A percentile compares a stretch with the other conserved stretches of the same genome.
Conservation (phyloP, 2,329 filamentous ascomycete genomes). For the Kalaharituber pfeilii region DNA sequence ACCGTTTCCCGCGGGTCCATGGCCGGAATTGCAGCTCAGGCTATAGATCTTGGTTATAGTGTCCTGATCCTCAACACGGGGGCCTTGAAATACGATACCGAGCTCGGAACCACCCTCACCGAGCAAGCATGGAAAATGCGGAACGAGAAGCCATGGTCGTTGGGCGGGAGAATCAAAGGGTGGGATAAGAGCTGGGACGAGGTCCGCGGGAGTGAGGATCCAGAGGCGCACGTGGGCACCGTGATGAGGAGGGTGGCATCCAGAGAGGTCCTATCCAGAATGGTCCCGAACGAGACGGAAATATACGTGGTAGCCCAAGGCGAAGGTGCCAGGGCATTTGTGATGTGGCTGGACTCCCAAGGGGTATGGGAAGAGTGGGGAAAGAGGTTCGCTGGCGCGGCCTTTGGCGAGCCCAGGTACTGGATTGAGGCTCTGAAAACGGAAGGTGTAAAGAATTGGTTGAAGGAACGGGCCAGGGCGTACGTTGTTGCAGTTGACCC, state of each 20-base stretch:
- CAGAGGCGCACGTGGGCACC: slow-evolving; percentile 17
- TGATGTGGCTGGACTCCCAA: slow-evolving; percentile 9
- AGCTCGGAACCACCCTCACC: slow-evolving; percentile 14
- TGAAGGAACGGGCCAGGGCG: slow-evolving; percentile 1
- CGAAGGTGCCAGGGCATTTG: slow-evolving; percentile 11
- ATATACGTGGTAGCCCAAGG: slow-evolving; percentile 16
- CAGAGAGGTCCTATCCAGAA: slow-evolving; percentile 10
- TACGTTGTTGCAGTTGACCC: slow-evolving; percentile 1
- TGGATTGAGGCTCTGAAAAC: background rate
- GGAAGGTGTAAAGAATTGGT: background rate
- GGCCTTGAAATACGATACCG: slow-evolving; percentile 17
- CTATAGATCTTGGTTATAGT: slow-evolving; percentile 14
- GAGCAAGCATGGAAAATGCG: slow-evolving; percentile 17
- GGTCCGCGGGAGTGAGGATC: slow-evolving; percentile 17
- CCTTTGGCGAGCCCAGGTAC: slow-evolving; percentile 1
- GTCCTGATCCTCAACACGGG: slow-evolving; percentile 19
- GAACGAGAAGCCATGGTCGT: slow-evolving; percentile 8
- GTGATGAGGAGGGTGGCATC: slow-evolving; percentile 10
- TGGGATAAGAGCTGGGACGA: slow-evolving; percentile 17
- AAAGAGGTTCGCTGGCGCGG: background rate
- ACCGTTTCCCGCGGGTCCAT: slow-evolving; percentile 16
- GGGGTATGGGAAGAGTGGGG: slow-evolving; percentile 8
- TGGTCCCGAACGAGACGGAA: slow-evolving; percentile 7
- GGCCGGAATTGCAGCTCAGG: slow-evolving; percentile 16
- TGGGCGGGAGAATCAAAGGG: slow-evolving; percentile 10